These are phyloP conservation scores for Coemansia sp. DNA, from an alignment of 192 early-diverging fungal genomes.

Conservation along the genomic window DNA sequence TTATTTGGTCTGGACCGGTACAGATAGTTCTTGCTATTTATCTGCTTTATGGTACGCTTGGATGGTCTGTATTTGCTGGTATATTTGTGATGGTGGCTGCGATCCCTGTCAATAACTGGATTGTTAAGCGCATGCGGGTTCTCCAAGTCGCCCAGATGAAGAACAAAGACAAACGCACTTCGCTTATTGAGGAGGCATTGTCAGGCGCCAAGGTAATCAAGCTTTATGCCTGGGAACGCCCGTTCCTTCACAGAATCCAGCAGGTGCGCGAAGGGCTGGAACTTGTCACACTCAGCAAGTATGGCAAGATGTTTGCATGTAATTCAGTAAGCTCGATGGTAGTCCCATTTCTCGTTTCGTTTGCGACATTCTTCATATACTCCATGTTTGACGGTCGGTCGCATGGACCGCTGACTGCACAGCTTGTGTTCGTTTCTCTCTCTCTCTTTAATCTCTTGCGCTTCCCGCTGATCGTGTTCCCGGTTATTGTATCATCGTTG, in stretches of 20 bases:
- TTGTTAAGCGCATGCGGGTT: constrained; percentile 65
- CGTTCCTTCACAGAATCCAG: constrained; percentile 66
- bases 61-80: constrained; percentile 81
- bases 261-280: constrained; percentile 74
- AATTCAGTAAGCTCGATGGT: constrained; percentile 77
- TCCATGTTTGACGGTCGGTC: constrained; percentile 58
- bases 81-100: constrained; percentile 78
- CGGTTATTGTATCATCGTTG: constrained; percentile 71
- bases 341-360: constrained; percentile 87
- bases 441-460: constrained; percentile 90
- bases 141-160: constrained; percentile 82
- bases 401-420: constrained; percentile 59
- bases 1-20: constrained; percentile 73
- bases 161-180: constrained; percentile 76
- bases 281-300: constrained; percentile 71
- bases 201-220: constrained; percentile 95
- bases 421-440: constrained; percentile 83
- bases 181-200: constrained; percentile 81
- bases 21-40: constrained; percentile 75
- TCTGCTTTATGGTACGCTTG: constrained; percentile 79
- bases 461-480: constrained; percentile 85
- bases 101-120: constrained; percentile 72
- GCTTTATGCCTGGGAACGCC: constrained; percentile 89
- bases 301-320: constrained; percentile 68
- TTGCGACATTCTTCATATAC: constrained; percentile 80